These are phyloP conservation scores for Termitomyces sp. DNA, from an alignment of 768 basidiomycete species.

Conservation along the genomic window DNA sequence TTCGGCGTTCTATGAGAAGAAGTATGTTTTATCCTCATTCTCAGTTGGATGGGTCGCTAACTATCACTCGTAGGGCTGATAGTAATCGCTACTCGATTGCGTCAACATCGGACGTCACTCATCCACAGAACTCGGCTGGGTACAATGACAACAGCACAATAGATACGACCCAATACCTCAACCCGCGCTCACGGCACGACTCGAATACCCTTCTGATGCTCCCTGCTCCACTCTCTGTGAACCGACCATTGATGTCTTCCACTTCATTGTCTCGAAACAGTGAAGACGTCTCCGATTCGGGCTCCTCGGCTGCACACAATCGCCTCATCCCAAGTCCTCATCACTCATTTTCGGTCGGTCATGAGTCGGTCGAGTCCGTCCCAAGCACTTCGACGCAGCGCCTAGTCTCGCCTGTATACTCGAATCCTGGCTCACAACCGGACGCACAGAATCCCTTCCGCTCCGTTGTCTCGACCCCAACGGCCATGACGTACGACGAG, in stretches of 20 bases:
- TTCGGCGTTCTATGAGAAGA: slow-evolving; percentile 70
- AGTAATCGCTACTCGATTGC: slow-evolving; percentile 71
- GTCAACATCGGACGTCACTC: slow-evolving; percentile 75
- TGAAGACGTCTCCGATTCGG: slow-evolving; percentile 46
- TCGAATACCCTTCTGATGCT: slow-evolving; percentile 72
- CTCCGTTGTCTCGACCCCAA: slow-evolving; percentile 38
- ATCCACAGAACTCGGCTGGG: slow-evolving; percentile 46
- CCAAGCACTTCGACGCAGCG: slow-evolving; percentile 25
- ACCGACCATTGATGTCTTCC: slow-evolving; percentile 50
- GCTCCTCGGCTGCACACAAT: slow-evolving; percentile 40
- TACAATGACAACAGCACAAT: slow-evolving; percentile 58
- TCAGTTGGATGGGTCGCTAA: neutral
- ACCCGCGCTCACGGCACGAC: slow-evolving; percentile 61
- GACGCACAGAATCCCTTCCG: slow-evolving; percentile 51
- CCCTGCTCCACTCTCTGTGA: slow-evolving; percentile 70
- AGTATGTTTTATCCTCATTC: slow-evolving; percentile 37
- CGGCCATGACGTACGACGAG: slow-evolving; percentile 24
- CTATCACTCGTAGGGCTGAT: slow-evolving; percentile 24
- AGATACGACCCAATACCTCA: slow-evolving; percentile 50
- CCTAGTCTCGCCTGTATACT: slow-evolving; percentile 28
- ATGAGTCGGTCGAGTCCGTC: slow-evolving; percentile 38
- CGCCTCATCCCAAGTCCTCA: slow-evolving; percentile 44
- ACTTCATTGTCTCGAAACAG: slow-evolving; percentile 46
- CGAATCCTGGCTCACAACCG: slow-evolving; percentile 24
- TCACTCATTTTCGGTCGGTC: slow-evolving; percentile 27